These are phyloP conservation scores for Apiospora hydei DNA, from an alignment of 2,329 filamentous ascomycete species.

Conservation along the genomic window DNA sequence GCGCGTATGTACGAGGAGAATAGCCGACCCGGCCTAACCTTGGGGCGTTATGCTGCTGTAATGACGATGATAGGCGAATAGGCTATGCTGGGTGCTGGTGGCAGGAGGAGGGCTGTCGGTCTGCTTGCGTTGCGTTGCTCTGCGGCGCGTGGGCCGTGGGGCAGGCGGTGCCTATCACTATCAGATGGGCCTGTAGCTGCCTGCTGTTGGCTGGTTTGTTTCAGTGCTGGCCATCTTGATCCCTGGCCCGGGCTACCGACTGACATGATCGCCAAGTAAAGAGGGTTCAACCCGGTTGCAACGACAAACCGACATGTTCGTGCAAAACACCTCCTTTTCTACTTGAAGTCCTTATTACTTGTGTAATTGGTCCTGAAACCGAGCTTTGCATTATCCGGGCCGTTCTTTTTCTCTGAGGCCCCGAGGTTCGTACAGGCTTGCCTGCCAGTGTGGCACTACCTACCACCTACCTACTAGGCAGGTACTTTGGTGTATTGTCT, in stretches of 20 bases:
- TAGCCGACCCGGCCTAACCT: slow-evolving; percentile 15
- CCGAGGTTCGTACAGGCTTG: too few species aligned
- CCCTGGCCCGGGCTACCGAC: slow-evolving; percentile 13
- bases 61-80: not conserved
- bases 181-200: not conserved
- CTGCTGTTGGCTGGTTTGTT: slow-evolving; percentile 13
- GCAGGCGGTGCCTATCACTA: slow-evolving; percentile 1
- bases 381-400: not conserved
- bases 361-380: not conserved
- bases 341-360: not conserved
- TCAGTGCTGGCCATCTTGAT: slow-evolving; percentile 5
- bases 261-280: slow-evolving; percentile 11
- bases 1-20: slow-evolving; percentile 16
- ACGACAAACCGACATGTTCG: not conserved
- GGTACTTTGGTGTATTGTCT: not conserved
- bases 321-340: not conserved
- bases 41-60: not conserved
- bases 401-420: not conserved
- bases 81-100: not conserved
- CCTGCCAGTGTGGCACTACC: not conserved
- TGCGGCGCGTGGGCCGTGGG: slow-evolving; percentile 5
- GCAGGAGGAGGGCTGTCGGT: not conserved
- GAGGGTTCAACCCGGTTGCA: slow-evolving; percentile 17
- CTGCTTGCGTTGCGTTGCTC: not conserved
- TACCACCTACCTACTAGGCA: not conserved